Percentiles rank a stretch among this genome's conserved stretches.
These are phyloP conservation scores for Glutinoglossum americanum DNA, from an alignment of 495 filamentous ascomycete species.

Conservation along the genomic window DNA sequence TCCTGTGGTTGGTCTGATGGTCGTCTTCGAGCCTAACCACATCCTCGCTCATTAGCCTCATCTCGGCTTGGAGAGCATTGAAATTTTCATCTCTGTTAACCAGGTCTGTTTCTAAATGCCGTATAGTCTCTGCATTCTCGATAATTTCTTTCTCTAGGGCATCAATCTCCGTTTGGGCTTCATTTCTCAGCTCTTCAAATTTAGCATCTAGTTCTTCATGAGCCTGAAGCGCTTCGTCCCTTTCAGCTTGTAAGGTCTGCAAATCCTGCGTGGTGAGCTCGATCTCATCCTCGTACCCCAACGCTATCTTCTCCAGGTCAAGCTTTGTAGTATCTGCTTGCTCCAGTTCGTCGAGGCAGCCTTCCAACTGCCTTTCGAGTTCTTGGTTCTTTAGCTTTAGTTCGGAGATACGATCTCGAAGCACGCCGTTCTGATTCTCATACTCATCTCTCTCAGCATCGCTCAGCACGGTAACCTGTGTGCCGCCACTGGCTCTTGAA, in stretches of 20 bases:
- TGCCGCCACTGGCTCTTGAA: conserved; percentile 51
- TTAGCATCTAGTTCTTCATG: conserved; percentile 62
- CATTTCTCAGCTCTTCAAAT: conserved; percentile 53
- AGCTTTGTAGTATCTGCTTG: conserved; percentile 32
- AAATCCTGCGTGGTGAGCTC: conserved; percentile 60
- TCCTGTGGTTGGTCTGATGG: conserved; percentile 40
- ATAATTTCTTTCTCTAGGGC: conserved; percentile 61
- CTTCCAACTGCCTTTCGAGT: conserved; percentile 51
- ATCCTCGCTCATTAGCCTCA: conserved; percentile 71
- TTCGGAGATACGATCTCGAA: conserved; percentile 69
- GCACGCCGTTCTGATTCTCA: conserved; percentile 58
- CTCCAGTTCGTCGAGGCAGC: conserved; percentile 43
- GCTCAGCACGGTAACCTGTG: conserved; percentile 43
- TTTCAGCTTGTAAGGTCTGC: conserved; percentile 59
- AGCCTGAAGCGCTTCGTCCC: conserved; percentile 61
- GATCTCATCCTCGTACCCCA: conserved; percentile 51
- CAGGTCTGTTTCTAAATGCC: conserved; percentile 45
- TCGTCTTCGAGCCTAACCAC: conserved; percentile 76
- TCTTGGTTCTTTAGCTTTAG: conserved; percentile 70
- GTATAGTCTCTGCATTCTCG: conserved; percentile 46
- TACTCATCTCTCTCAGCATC: conserved; percentile 70
- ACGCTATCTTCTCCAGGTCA: conserved; percentile 34
- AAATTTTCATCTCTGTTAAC: conserved; percentile 62
- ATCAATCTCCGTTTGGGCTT: conserved; percentile 69
- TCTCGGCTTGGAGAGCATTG: conserved; percentile 65